phyloP scores from a whole-genome alignment of 1,284 basidiomycete genomes.

The Marasmius fiardii region DNA sequence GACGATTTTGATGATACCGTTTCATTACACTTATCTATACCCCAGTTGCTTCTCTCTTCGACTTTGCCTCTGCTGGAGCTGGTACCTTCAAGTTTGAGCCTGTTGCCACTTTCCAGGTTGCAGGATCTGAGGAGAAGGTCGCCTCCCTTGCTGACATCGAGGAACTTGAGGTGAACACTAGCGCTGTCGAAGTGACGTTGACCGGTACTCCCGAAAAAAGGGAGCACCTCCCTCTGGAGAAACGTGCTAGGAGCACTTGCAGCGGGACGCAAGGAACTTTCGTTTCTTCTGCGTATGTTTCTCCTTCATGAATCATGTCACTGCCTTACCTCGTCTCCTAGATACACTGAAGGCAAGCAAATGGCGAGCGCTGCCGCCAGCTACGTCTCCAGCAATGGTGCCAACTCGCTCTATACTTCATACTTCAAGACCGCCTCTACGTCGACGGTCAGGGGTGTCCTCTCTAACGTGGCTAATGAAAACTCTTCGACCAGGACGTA shows the following conservation, averaged over 20 bases:
- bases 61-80: conserved; percentile 30
- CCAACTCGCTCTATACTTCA: conserved; percentile 15
- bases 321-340: neutral
- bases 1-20: neutral
- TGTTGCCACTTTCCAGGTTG: conserved; percentile 28
- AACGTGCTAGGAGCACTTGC: conserved; percentile 32
- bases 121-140: conserved; percentile 18
- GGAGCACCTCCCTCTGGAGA: conserved; percentile 22
- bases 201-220: conserved; percentile 27
- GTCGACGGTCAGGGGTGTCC: conserved; percentile 10
- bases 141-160: conserved; percentile 17
- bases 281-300: conserved; percentile 28
- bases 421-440: conserved; percentile 16
- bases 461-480: conserved; percentile 17
- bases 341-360: conserved; percentile 16
- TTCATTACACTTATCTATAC: neutral
- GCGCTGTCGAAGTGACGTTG: conserved; percentile 26
- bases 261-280: conserved; percentile 27
- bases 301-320: neutral
- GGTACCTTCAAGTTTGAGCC: conserved; percentile 32
- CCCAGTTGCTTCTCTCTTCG: conserved; percentile 31
- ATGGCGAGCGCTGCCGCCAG: conserved; percentile 13
- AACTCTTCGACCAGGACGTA: conserved; percentile 17
- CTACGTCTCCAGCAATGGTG: conserved; percentile 17
- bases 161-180: conserved; percentile 21